Evolutionary conservation across 768 basidiomycete species (phyloP), one percentile per base, ranked within the genome.

Genomic region (Chiua virens): DNA sequence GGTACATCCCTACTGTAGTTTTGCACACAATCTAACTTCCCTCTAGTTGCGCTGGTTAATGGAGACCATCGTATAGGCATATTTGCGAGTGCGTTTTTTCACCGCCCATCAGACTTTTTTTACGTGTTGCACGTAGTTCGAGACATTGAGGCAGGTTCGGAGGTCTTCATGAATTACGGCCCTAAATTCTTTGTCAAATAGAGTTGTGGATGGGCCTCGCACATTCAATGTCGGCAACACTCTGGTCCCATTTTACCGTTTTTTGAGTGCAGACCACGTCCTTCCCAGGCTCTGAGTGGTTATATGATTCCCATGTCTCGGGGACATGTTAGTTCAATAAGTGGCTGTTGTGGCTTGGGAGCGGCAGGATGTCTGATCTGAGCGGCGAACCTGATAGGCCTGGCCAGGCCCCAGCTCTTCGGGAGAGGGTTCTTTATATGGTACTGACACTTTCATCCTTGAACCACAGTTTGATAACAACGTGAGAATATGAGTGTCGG

Each of bases 31-130:
- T 50, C 23, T 44, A 27, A 56, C 34, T 28, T 39, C 41, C 45
- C 27, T 49, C 23, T 46, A 86, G 86, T 80, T n/a, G 63, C 60
- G 14, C 58, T 82, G 32, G 82, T 89, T 4, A 81, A 85, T 51
- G 85, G 83, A 3, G 82, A 87, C 49, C 81, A 85, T 45, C 76
- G 86, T 15, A 84, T 89, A 47, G 85, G 80, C 3, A 70, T 90
- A 4, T 83, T 53, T n/a, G 48, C 51, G 10, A 18, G 63, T 64
- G 36, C 51, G 61, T 58, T 35, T 11, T 45, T 23, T 2, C 22
- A 18, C 10, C 15, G 23, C 28, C 14, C 7, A n/a, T 23, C 10
- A 20, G 25, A 11, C 14, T 14, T 25, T 20, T 40, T n/a, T 42
- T 32, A 48, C 15, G 6, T 1, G 13, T 42, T 50, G 3, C 17